Percentiles rank a stretch among this genome's conserved stretches.
phyloP scores from a whole-genome alignment of 2,329 filamentous ascomycete genomes.

The Fusarium sp. region DNA sequence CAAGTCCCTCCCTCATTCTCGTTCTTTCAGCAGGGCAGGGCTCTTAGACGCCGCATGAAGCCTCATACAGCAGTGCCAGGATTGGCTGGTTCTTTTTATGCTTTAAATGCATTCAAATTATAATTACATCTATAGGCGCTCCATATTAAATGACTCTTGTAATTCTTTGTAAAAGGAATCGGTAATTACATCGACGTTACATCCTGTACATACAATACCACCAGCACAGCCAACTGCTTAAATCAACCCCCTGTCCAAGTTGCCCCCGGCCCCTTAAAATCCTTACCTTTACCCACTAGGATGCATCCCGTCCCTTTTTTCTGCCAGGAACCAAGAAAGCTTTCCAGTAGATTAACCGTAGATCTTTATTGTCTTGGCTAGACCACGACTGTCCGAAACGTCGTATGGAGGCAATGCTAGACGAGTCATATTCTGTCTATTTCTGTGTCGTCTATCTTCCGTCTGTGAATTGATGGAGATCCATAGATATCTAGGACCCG shows the following conservation, averaged over 20 bases:
- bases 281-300: conserved; percentile 21
- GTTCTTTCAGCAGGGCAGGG: conserved; percentile 15
- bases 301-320: conserved; percentile 25
- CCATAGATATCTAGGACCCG: not conserved
- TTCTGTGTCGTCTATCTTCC: not conserved
- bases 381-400: not conserved
- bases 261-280: conserved; percentile 31
- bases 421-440: not conserved
- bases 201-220: conserved; percentile 7
- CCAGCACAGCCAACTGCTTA: conserved; percentile 18
- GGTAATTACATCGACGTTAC: conserved; percentile 1
- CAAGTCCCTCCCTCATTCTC: conserved; percentile 20
- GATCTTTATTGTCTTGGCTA: conserved; percentile 19
- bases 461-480: not conserved
- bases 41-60: not conserved
- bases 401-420: not conserved
- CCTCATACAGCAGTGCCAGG: not conserved
- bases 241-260: conserved; percentile 28
- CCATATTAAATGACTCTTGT: not conserved
- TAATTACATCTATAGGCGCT: not conserved
- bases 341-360: conserved; percentile 17
- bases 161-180: not conserved
- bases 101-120: not conserved
- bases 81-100: not conserved
- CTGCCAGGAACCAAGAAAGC: conserved; percentile 27